A percentile compares a stretch with the other conserved stretches of the same genome.
Evolutionary conservation across 2,329 filamentous ascomycete species (phyloP).

Genomic region (Seiridium cupressi): DNA sequence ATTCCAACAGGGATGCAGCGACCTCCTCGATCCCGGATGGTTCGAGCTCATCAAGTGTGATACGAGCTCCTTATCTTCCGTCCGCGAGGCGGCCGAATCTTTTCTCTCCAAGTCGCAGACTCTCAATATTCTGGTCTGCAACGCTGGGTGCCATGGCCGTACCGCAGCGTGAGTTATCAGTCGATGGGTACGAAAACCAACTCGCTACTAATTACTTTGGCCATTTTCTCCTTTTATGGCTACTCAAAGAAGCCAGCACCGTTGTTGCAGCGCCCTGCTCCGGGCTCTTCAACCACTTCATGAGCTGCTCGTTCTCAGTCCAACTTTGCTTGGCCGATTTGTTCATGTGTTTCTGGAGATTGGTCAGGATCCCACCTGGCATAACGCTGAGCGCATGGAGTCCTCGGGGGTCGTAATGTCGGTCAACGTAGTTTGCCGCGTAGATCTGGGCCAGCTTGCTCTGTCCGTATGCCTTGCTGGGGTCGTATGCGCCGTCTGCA

Average conservation of each 20-base stretch:
- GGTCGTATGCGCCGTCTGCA: conserved; percentile 29
- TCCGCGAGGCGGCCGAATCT: conserved; percentile 11
- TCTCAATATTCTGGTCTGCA: conserved; percentile 17
- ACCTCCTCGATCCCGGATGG: conserved; percentile 10
- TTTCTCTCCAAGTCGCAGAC: conserved; percentile 12
- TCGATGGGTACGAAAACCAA: conserved; percentile 17
- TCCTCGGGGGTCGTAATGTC: not conserved
- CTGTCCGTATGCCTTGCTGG: conserved; percentile 41
- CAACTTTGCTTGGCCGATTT: conserved; percentile 3
- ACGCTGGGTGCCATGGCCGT: conserved; percentile 25
- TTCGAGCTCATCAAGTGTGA: conserved; percentile 16
- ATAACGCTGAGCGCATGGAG: conserved; percentile 28
- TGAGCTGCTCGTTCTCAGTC: not conserved
- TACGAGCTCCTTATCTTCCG: conserved; percentile 11
- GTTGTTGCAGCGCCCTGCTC: conserved; percentile 4
- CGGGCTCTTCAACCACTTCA: conserved; percentile 25
- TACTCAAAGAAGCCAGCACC: conserved; percentile 11
- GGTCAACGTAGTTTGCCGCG: not conserved
- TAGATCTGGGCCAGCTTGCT: conserved; percentile 48
- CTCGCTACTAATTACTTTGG: conserved; percentile 16
- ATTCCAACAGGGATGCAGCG: conserved; percentile 9
- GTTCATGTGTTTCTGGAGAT: conserved; percentile 18
- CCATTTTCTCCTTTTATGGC: conserved; percentile 17
- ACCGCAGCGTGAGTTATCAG: conserved; percentile 24
- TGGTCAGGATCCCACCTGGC: conserved; percentile 41